Base-by-base conservation (phyloP, 371 early-diverging fungal genomes). In the Mortierella sp. region DNA sequence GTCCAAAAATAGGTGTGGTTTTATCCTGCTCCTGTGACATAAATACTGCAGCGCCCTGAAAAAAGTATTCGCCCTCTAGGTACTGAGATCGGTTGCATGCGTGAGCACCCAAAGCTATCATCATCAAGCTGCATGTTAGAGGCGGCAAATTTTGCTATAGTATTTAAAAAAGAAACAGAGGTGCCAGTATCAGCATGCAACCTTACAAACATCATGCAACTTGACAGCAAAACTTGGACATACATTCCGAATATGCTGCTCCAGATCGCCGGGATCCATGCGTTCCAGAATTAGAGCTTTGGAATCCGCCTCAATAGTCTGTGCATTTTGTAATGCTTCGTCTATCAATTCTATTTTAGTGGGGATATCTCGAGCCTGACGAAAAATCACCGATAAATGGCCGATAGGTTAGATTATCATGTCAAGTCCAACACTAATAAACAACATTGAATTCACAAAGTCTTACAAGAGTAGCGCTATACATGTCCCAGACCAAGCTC, bases 401-500 rank as follows among this genome's bases (percentile, higher is more conserved):
- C 13, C 40, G 13, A 40, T 40, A 40, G 13, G 9, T 13, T 40
- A 13, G 40, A 40, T 40, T 40, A n/a, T n/a, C n/a, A n/a, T n/a
- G 6, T 40, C 6, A 40, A 40, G 13, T 13, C 40, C 6, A 9
- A 40, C 9, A 6, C 6, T 47, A 22, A 22, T 10, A 43, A 43
- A 9, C 12, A 26, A 29, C 40, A 40, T 8, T n/a, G 15, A 3
- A 2, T 8, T 29, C n/a, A 4, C 8, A 0, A 15, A 29, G 0
- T 6, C 70, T 35, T 74, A 80, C 80, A 54, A 74, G 22, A 13
- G 71, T 54, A 51, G 35, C 43, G 29, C 75, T 80, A 40, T 80
- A 80, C 32, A 35, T 70, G 15, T 67, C 66, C 80, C 80, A 80
- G 10, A 74, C 70, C 7, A 42, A 45, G n/a, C 57, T 42, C 80